Conservation (phyloP, 768 basidiomycete genomes). For the Tremella mesenterica region DNA sequence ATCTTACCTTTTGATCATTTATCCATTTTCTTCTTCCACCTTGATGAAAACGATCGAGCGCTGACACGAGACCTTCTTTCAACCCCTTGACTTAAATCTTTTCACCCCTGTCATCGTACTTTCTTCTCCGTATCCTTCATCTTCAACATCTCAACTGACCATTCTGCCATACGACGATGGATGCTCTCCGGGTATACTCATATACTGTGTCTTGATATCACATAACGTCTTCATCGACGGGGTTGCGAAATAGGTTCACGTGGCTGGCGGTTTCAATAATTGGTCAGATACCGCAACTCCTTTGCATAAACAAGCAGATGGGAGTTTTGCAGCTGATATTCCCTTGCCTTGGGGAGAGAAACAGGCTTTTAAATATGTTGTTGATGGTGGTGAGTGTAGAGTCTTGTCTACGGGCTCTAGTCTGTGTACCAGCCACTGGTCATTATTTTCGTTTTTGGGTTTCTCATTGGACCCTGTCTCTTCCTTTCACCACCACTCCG, state of each 20-base stretch:
- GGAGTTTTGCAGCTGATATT: conserved; percentile 31
- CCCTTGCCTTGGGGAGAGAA: conserved; percentile 41
- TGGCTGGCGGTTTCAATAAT: conserved; percentile 42
- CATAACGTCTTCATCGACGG: neutral
- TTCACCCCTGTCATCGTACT: neutral
- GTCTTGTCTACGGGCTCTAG: neutral
- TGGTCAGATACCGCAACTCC: conserved; percentile 39
- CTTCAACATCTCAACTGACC: too few species aligned
- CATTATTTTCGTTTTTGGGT: too few species aligned
- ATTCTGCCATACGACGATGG: too few species aligned
- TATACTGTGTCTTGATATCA: too few species aligned
- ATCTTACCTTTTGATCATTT: neutral
- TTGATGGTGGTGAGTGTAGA: conserved; percentile 39
- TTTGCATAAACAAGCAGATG: conserved; percentile 32
- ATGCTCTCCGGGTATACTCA: too few species aligned
- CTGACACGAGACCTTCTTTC: neutral
- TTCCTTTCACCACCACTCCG: too few species aligned
- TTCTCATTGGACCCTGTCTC: too few species aligned
- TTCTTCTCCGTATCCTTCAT: too few species aligned
- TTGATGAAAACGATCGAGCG: neutral
- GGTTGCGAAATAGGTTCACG: conserved; percentile 25
- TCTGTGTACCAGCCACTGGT: neutral
- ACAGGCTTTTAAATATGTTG: conserved; percentile 44
- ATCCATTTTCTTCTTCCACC: neutral
- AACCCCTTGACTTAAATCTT: neutral